phyloP scores from a whole-genome alignment of 805 yeast species.

The Yarrowia porcina region DNA sequence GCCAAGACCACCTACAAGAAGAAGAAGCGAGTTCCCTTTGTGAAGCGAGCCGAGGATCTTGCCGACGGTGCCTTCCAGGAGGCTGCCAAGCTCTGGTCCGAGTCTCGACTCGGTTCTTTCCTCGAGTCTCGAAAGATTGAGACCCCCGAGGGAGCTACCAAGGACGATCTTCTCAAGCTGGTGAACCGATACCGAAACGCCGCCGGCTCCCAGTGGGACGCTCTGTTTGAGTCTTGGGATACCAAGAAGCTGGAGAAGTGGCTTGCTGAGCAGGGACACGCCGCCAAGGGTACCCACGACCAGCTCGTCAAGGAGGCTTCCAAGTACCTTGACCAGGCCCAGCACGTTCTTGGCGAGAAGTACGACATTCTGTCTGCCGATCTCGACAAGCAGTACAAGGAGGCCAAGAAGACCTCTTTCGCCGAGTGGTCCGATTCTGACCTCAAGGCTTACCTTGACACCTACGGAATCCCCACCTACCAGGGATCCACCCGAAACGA shows the following conservation, averaged over 20 bases:
- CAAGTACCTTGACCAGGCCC: slow-evolving; percentile 45
- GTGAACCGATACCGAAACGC: slow-evolving; percentile 45
- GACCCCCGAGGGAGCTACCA: slow-evolving; percentile 35
- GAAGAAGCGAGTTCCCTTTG: slow-evolving; percentile 29
- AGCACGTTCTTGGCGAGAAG: slow-evolving; percentile 45
- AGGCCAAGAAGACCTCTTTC: slow-evolving; percentile 46
- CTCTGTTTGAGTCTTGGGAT: slow-evolving; percentile 57
- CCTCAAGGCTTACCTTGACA: slow-evolving; percentile 52
- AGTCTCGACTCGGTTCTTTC: slow-evolving; percentile 37
- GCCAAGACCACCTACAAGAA: slow-evolving; percentile 26
- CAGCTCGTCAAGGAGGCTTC: slow-evolving; percentile 48
- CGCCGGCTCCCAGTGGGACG: slow-evolving; percentile 42
- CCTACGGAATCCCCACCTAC: slow-evolving; percentile 40
- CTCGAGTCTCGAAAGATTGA: slow-evolving; percentile 39
- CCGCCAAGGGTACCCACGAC: slow-evolving; percentile 45
- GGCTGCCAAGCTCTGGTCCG: slow-evolving; percentile 38
- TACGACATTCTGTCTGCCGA: slow-evolving; percentile 37
- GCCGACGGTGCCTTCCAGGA: slow-evolving; percentile 30
- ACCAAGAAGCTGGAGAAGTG: slow-evolving; percentile 48
- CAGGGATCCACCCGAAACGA: slow-evolving; percentile 31
- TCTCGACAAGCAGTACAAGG: slow-evolving; percentile 42
- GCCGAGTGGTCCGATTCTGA: slow-evolving; percentile 55
- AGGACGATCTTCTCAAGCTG: slow-evolving; percentile 44
- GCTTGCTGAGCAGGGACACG: slow-evolving; percentile 46
- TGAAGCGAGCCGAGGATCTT: slow-evolving; percentile 30